A percentile compares a stretch with the other conserved stretches of the same genome.
Conservation (phyloP, 2,329 filamentous ascomycete genomes). For the Fusarium sp. region DNA sequence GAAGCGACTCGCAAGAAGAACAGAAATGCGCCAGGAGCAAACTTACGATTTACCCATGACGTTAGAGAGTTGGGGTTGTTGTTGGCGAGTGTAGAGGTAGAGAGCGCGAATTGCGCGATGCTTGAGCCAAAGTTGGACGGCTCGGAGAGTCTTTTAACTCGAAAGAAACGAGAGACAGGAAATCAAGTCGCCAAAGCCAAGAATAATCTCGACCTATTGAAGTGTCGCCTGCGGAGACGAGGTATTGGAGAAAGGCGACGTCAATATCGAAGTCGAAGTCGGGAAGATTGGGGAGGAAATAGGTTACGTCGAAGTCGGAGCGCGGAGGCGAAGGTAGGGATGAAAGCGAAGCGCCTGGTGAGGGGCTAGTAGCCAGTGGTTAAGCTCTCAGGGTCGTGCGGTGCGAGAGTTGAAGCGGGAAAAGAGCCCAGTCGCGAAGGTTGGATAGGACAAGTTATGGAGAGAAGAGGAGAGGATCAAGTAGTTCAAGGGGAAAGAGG, state of each 20-base stretch:
- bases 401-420: constrained; percentile 20
- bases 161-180: constrained; percentile 15
- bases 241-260: constrained; percentile 5
- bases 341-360: constrained; percentile 29
- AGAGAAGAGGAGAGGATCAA: not conserved
- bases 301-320: constrained; percentile 31
- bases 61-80: constrained; percentile 16
- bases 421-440: constrained; percentile 14
- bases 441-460: constrained; percentile 1
- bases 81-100: constrained; percentile 21
- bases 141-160: constrained; percentile 12
- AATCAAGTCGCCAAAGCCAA: not conserved
- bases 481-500: not conserved
- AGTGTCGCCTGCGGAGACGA: constrained; percentile 18
- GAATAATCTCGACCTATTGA: not conserved
- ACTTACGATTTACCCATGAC: constrained; percentile 68
- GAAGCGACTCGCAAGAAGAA: not conserved
- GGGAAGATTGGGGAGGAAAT: constrained; percentile 13
- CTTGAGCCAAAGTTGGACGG: constrained; percentile 21
- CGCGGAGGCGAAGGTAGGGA: constrained; percentile 26
- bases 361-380: constrained; percentile 34
- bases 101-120: constrained; percentile 46
- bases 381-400: constrained; percentile 37
- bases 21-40: not conserved
- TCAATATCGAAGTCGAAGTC: constrained; percentile 11